Percentiles rank a stretch among this genome's conserved stretches.
phyloP scores from a whole-genome alignment of 495 filamentous ascomycete species.

The Amniculicola lignicola region DNA sequence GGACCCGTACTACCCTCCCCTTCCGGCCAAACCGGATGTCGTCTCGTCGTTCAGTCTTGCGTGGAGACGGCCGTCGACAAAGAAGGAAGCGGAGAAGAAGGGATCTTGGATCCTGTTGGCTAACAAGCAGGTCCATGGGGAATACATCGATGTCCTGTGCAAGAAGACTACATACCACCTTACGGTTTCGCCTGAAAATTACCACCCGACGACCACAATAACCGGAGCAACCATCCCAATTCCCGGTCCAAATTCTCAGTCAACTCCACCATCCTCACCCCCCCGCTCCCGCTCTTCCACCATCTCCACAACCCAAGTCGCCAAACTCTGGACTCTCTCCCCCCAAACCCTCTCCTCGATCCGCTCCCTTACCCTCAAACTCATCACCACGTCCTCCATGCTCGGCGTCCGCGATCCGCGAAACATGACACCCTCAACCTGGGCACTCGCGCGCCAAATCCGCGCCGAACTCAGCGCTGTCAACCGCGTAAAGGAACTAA shows the following conservation, averaged over 20 bases:
- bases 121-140: conserved; percentile 25
- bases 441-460: conserved; percentile 26
- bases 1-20: conserved; percentile 27
- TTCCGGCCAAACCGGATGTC: background rate
- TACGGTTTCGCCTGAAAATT: conserved; percentile 25
- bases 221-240: too few species aligned
- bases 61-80: conserved; percentile 6
- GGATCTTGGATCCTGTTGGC: conserved; percentile 23
- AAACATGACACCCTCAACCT: conserved; percentile 15
- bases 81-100: background rate
- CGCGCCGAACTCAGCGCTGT: conserved; percentile 15
- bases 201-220: too few species aligned
- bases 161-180: conserved; percentile 26
- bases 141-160: conserved; percentile 30
- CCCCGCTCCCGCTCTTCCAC: too few species aligned
- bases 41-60: background rate
- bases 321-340: background rate
- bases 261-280: too few species aligned
- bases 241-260: too few species aligned
- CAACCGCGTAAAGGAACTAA: conserved; percentile 18
- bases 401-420: conserved; percentile 29
- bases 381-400: conserved; percentile 30
- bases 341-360: background rate
- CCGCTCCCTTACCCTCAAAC: too few species aligned
- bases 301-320: too few species aligned